Evolutionary conservation across 495 filamentous ascomycete species (phyloP), one percentile per base, ranked within the genome.

Genomic region (Lasiosphaeriaceae sp.): DNA sequence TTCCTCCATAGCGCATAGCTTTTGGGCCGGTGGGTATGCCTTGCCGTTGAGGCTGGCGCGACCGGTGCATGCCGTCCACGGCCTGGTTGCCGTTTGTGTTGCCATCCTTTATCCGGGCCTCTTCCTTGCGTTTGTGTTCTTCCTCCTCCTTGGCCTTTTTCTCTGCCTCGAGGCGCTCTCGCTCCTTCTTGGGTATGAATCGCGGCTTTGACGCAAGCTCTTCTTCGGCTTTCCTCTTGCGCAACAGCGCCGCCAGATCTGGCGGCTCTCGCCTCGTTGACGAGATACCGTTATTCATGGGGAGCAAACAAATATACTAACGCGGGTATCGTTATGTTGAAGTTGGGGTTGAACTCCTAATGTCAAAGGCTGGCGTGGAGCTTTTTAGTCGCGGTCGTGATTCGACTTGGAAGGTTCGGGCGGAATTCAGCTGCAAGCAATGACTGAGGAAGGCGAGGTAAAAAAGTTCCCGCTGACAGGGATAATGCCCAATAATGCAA

Each of bases 181-280:
- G 85, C 69, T 97, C 81, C 34, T 88, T 88, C 77, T 92, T 96
- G 2, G 90, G 87, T 11, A 98, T 74, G 69, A 96, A 98, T 75
- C 93, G 92, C 3, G 95, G 95, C 83, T 96, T 80, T n/a, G 76
- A 66, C 0, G 75, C 74, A 1, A 69, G 67, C 37, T 68, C 77
- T 24, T 74, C 72, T 50, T 77, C 71, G 24, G 73, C 74, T 50
- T 77, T 74, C 43, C 72, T 68, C 67, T 79, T 68, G 64, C 76
- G 74, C 51, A 80, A 45, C 9, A 79, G 65, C 53, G 77, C 77
- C 16, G 77, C 74, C 56, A 80, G 62, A 43, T 80, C 77, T 37
- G 77, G 66, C 12, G 77, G 77, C 35, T 69, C 57, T 43, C 71
- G 70, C 56, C 69, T 66, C 23, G 47, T 47, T 2, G 54, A 43